Conservation (phyloP, 345 rosid species). For the Dimocarpus longan region DNA sequence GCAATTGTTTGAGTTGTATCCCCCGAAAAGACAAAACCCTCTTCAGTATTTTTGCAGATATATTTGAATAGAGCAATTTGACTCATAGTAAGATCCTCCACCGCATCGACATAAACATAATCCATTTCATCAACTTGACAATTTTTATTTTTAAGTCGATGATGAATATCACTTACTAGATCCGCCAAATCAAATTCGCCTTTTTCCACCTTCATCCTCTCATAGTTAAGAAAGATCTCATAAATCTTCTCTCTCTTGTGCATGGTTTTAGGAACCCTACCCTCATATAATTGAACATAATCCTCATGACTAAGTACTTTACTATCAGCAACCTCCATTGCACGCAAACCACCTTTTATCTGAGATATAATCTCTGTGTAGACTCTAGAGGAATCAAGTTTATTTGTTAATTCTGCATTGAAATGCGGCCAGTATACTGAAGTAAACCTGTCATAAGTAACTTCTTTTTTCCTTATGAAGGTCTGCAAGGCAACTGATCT, state of each 20-base stretch:
- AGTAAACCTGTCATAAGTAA: slow-evolving; percentile 48
- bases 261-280: slow-evolving; percentile 36
- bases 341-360: slow-evolving; percentile 48
- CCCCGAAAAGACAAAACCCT: slow-evolving; percentile 56
- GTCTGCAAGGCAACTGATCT: slow-evolving; percentile 30
- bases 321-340: slow-evolving; percentile 30
- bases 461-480: slow-evolving; percentile 47
- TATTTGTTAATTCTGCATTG: slow-evolving; percentile 35
- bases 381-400: slow-evolving; percentile 49
- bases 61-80: slow-evolving; percentile 54
- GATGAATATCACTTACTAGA: slow-evolving; percentile 55
- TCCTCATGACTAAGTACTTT: slow-evolving; percentile 32
- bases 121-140: slow-evolving; percentile 40
- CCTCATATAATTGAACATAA: slow-evolving; percentile 38
- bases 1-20: slow-evolving; percentile 37
- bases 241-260: slow-evolving; percentile 37
- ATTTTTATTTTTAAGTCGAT: slow-evolving; percentile 31
- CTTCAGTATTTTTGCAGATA: slow-evolving; percentile 41
- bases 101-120: slow-evolving; percentile 64
- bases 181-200: slow-evolving; percentile 62
- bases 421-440: slow-evolving; percentile 58
- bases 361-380: slow-evolving; percentile 59
- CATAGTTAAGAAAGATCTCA: slow-evolving; percentile 46
- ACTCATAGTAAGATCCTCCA: slow-evolving; percentile 62
- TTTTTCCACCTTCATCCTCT: slow-evolving; percentile 42